Evolutionary conservation across 2,329 filamentous ascomycete species (phyloP), one percentile per base, ranked within the genome.

Genomic region (Aspergillus floridensis): DNA sequence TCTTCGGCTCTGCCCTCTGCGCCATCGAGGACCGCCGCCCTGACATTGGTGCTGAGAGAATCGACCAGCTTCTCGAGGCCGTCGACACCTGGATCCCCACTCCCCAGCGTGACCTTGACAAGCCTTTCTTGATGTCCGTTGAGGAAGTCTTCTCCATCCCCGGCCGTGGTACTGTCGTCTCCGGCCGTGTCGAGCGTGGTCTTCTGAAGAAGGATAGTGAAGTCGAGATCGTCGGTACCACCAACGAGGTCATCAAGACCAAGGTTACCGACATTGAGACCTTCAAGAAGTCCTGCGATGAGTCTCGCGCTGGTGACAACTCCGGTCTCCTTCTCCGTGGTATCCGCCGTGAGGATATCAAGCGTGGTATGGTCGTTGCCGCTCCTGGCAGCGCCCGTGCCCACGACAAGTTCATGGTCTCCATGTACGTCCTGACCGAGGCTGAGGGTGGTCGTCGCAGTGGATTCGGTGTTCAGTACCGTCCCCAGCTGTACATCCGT

Each of bases 231-330:
- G 86, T 99, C 63, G 95, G 95, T 76, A 96, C 95, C 83, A 87
- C 88, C 68, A 79, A 81, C 59, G 84, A 87, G 49, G 81, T 91
- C 67, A 91, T 98, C 84, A 97, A 96, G 88, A 98, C 95, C 79
- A 98, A 97, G 85, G 93, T 99, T 66, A 99, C 95, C 73, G 96
- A 99, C 75, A 98, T 99, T 69, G 95, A 99, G 84, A 99, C 93
- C 67, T 99, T 99, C 86, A 97, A 98, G 86, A 99, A 99, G 87
- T 96, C 92, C 53, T 98, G 95, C 80, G 93, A 97, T 60, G 92
- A 96, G 81, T 96, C 93, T 60, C 87, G 91, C 71, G 95, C 95
- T 63, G 95, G 95, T 78, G 95, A 99, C 81, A 99, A 98, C 88
- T 97, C 95, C 26, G 95, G 95, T 74, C 90, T 99, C 41, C 87